phyloP scores from a whole-genome alignment of 2,329 filamentous ascomycete genomes.

The Neoarthrinium moseri region DNA sequence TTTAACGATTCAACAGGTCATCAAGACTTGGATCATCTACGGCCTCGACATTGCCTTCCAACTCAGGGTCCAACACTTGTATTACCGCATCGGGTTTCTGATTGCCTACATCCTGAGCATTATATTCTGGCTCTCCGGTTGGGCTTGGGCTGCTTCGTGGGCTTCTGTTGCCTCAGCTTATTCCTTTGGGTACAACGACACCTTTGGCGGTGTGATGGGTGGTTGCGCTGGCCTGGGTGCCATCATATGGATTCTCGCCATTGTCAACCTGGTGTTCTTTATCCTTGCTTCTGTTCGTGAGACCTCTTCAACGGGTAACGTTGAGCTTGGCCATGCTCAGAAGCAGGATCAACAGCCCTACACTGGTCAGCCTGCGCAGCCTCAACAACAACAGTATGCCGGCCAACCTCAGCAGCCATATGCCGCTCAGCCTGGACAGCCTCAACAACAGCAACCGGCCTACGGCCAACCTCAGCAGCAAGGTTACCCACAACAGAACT shows the following conservation, averaged over 20 bases:
- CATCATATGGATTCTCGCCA: conserved; percentile 37
- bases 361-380: background rate
- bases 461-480: background rate
- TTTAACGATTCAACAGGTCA: conserved; percentile 33
- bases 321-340: conserved; percentile 25
- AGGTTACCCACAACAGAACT: background rate
- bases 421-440: too few relatives aligned
- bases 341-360: conserved; percentile 8
- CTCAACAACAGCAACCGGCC: background rate
- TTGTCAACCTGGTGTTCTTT: conserved; percentile 38
- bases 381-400: background rate
- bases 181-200: conserved; percentile 19
- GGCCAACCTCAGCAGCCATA: background rate
- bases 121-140: conserved; percentile 44
- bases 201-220: conserved; percentile 32
- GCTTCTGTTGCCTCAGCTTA: conserved; percentile 26
- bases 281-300: conserved; percentile 29
- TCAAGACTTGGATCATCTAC: conserved; percentile 40
- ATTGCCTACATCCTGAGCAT: conserved; percentile 32
- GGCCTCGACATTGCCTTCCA: conserved; percentile 36
- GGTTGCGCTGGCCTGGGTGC: conserved; percentile 40
- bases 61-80: conserved; percentile 32
- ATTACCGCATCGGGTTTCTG: conserved; percentile 36
- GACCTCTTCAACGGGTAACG: conserved; percentile 16
- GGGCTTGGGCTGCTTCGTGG: conserved; percentile 39